Evolutionary conservation across 2,329 filamentous ascomycete genomes (phyloP), one percentile per base, ranked within the genome.

Genomic region (Alternaria triticimaculans): DNA sequence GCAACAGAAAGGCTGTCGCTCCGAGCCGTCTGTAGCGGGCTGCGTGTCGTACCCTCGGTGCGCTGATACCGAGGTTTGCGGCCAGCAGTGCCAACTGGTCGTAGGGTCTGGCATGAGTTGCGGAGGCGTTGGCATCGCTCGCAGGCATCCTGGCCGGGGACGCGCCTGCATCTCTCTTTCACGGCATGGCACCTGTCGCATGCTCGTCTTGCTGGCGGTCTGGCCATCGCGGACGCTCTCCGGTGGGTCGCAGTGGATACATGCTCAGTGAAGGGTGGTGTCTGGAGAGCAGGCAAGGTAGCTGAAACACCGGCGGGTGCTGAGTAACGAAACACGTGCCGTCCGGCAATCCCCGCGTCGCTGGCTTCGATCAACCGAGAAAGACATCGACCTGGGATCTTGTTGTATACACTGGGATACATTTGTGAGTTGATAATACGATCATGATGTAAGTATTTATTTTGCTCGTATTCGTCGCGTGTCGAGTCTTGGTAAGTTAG

Each of bases 161-260:
- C 20, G 20, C 55, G 49, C 9, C 55, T 50, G 48, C 60, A 62
- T 54, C 58, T 62, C 43, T 62, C 60, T 51, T 62, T 59, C 9
- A 62, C 60, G 12, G 48, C 49, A 51, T 62, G 60, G 55, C 60
- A 62, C 18, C 60, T 46, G 55, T 62, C 55, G 60, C 60, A 62
- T 45, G 60, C 60, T 58, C 60, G 55, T 30, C 18, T 54, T 18
- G 43, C 20, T 59, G 41, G 43, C 54, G 55, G n/a, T 33, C 49
- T 58, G 41, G 49, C 49, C 60, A 62, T 62, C 49, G 60, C 50
- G 58, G 60, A 30, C 23, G 30, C 18, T 62, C 43, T 44, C 49
- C 46, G 21, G 41, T 54, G 55, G 48, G 49, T 48, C 49, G 12
- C 45, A 20, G 25, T 30, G 60, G 50, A 28, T 62, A 45, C 55